Percentiles rank a stretch among this genome's conserved stretches.
Evolutionary conservation across 129 eudicot species (phyloP).

Genomic region (Centaurea solstitialis): DNA sequence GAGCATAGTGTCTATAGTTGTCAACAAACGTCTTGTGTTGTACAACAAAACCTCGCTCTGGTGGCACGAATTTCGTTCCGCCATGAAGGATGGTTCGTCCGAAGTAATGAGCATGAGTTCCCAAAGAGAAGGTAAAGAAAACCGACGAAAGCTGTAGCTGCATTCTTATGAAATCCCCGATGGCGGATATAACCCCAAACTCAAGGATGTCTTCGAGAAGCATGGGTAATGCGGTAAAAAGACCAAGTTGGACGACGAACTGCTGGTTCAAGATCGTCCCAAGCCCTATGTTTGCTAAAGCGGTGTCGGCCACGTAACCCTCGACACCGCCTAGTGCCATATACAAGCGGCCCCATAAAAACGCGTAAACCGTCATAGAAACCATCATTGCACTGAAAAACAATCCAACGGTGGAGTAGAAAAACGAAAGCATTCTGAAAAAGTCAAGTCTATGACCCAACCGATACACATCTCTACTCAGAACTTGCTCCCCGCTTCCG

Average conservation of each 20-base stretch:
- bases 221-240: conserved; percentile 87
- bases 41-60: conserved; percentile 96
- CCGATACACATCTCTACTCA: conserved; percentile 82
- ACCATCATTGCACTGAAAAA: conserved; percentile 73
- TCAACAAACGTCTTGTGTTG: conserved; percentile 77
- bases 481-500: conserved; percentile 88
- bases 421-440: conserved; percentile 89
- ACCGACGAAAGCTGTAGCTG: conserved; percentile 79
- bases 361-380: conserved; percentile 76
- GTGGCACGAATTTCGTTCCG: conserved; percentile 90
- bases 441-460: conserved; percentile 89
- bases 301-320: conserved; percentile 44
- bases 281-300: conserved; percentile 67
- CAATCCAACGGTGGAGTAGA: conserved; percentile 84
- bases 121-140: conserved; percentile 82
- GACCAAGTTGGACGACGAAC: conserved; percentile 75
- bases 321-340: conserved; percentile 80
- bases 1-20: conserved; percentile 73
- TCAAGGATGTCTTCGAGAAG: conserved; percentile 77
- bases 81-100: conserved; percentile 91
- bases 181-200: conserved; percentile 72
- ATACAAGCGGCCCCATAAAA: conserved; percentile 90
- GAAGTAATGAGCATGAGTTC: conserved; percentile 87
- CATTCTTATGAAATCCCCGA: conserved; percentile 85
- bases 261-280: conserved; percentile 83